These are phyloP conservation scores for Backusella australiensis DNA, from an alignment of 192 early-diverging fungal species.

Conservation along the genomic window DNA sequence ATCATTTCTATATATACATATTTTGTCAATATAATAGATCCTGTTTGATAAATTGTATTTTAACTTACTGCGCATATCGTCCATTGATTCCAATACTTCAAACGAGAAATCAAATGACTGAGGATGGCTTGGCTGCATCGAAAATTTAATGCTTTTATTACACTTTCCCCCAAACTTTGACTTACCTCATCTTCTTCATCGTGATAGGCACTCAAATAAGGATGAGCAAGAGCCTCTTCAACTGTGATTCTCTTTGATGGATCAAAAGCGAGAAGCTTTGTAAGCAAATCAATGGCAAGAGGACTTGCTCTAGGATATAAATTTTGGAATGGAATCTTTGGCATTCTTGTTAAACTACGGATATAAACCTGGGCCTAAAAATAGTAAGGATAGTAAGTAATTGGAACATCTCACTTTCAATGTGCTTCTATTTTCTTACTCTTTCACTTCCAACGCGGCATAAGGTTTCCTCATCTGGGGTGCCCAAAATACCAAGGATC, in stretches of 20 bases:
- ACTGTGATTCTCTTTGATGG: slow-evolving; percentile 90
- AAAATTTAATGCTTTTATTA: neutral
- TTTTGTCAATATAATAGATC: too few relatives aligned
- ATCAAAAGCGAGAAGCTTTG: slow-evolving; percentile 89
- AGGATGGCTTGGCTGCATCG: slow-evolving; percentile 57
- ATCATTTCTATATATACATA: slow-evolving; percentile 45
- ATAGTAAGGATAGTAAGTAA: neutral
- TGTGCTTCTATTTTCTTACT: slow-evolving; percentile 37
- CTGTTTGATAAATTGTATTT: too few relatives aligned
- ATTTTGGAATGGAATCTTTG: slow-evolving; percentile 81
- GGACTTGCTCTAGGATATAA: slow-evolving; percentile 71
- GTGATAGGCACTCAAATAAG: slow-evolving; percentile 92
- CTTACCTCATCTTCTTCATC: slow-evolving; percentile 79
- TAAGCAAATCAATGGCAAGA: slow-evolving; percentile 82
- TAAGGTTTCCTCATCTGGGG: slow-evolving; percentile 90
- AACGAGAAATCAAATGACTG: slow-evolving; percentile 82
- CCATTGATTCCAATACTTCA: slow-evolving; percentile 69
- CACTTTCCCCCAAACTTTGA: neutral
- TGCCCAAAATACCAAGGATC: slow-evolving; percentile 92
- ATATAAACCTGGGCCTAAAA: slow-evolving; percentile 91
- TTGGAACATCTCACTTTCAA: neutral
- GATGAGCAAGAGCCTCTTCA: slow-evolving; percentile 89
- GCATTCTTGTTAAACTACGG: slow-evolving; percentile 83
- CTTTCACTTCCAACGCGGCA: slow-evolving; percentile 88
- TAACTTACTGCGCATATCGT: slow-evolving; percentile 69